A percentile compares a stretch with the other conserved stretches of the same genome.
These are phyloP conservation scores for Boletus rubroflammeus DNA, from an alignment of 768 basidiomycete species.

Conservation along the genomic window DNA sequence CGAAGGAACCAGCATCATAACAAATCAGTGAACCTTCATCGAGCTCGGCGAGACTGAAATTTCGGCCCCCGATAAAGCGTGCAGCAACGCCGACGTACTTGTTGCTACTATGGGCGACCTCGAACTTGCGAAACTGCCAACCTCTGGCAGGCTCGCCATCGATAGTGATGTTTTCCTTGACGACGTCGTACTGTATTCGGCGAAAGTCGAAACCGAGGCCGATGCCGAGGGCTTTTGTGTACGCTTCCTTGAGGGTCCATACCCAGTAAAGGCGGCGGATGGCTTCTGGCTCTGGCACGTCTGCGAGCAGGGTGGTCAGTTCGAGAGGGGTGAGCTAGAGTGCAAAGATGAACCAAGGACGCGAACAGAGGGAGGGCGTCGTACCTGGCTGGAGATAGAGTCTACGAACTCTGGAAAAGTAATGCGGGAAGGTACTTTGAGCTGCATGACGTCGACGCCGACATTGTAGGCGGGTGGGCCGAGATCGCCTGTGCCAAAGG, in stretches of 20 bases:
- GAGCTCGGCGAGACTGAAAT: slow-evolving; percentile 30
- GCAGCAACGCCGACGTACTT: slow-evolving; percentile 68
- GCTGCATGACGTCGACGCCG: slow-evolving; percentile 82
- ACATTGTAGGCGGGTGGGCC: slow-evolving; percentile 55
- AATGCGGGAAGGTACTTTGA: slow-evolving; percentile 56
- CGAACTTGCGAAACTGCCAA: slow-evolving; percentile 69
- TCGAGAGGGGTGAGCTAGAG: slow-evolving; percentile 42
- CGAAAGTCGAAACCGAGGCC: slow-evolving; percentile 82
- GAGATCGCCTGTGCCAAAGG: slow-evolving; percentile 42
- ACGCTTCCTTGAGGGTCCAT: slow-evolving; percentile 91
- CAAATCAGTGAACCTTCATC: slow-evolving; percentile 41
- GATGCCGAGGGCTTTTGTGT: slow-evolving; percentile 81
- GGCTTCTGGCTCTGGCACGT: slow-evolving; percentile 45
- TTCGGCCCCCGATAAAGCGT: slow-evolving; percentile 47
- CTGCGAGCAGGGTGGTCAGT: slow-evolving; percentile 30
- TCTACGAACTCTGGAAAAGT: slow-evolving; percentile 60
- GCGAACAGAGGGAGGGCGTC: background rate
- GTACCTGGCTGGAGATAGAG: slow-evolving; percentile 63
- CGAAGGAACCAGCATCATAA: slow-evolving; percentile 47
- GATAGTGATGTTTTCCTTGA: slow-evolving; percentile 48
- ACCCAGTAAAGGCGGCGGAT: slow-evolving; percentile 72
- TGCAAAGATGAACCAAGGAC: slow-evolving; percentile 8
- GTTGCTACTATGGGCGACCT: slow-evolving; percentile 44
- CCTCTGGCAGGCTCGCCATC: slow-evolving; percentile 55
- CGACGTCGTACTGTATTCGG: slow-evolving; percentile 68